These are phyloP conservation scores for Afroboletus lepidellus DNA, from an alignment of 1,284 basidiomycete species.

Conservation along the genomic window DNA sequence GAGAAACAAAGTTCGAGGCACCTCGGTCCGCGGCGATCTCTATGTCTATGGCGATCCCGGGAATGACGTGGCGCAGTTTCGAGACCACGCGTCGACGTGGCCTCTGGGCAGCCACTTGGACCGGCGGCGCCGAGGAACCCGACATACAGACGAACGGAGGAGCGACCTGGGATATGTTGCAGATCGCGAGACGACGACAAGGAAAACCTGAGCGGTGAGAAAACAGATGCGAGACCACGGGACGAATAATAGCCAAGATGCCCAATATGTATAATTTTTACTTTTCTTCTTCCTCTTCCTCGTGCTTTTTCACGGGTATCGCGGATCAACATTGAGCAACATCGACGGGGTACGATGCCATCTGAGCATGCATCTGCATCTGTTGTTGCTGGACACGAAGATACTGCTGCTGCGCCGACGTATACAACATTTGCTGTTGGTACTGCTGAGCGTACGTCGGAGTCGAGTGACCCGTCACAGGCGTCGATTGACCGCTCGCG, in stretches of 20 bases:
- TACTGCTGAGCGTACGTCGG: slow-evolving; percentile 35
- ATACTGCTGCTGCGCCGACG: slow-evolving; percentile 35
- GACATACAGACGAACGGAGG: not conserved
- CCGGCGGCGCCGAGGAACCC: slow-evolving; percentile 10
- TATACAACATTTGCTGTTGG: slow-evolving; percentile 39
- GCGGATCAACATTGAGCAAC: slow-evolving; percentile 22
- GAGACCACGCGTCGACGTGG: slow-evolving; percentile 1
- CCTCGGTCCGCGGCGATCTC: slow-evolving; percentile 13
- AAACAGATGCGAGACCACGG: slow-evolving; percentile 6
- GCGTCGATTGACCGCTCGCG: slow-evolving; percentile 33
- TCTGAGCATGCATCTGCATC: slow-evolving; percentile 33
- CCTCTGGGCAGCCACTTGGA: slow-evolving; percentile 1
- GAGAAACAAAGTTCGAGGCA: not conserved
- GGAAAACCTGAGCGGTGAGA: slow-evolving; percentile 13
- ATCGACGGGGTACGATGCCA: slow-evolving; percentile 24
- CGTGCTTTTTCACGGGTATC: slow-evolving; percentile 6
- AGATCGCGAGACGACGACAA: slow-evolving; percentile 26
- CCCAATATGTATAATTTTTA: slow-evolving; percentile 39
- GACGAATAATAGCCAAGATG: slow-evolving; percentile 27
- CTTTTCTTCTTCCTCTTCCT: slow-evolving; percentile 23
- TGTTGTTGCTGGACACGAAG: slow-evolving; percentile 34
- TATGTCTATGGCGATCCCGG: slow-evolving; percentile 18
- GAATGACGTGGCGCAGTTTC: slow-evolving; percentile 11
- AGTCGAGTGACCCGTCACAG: slow-evolving; percentile 28
- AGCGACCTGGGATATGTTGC: slow-evolving; percentile 37